Evolutionary conservation across 1,284 basidiomycete species (phyloP), one percentile per base, ranked within the genome.

Genomic region (Marasmius sp.): DNA sequence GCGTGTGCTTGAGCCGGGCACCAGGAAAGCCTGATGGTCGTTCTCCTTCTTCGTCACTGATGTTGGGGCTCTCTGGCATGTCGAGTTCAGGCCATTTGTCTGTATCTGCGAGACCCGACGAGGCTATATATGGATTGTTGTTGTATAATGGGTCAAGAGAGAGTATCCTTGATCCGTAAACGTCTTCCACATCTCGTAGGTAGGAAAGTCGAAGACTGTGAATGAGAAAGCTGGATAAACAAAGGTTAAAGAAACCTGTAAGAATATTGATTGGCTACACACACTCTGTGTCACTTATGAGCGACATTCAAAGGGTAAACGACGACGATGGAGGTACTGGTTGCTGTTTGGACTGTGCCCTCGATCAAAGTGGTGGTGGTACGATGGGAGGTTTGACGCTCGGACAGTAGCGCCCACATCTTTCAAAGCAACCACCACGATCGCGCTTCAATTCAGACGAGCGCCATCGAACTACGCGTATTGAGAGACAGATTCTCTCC

Each of bases 131-230:
- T 0, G 92, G 88, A 69, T 95, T 95, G 9, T 85, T 77, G 12
- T 83, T 78, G 74, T 92, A 92, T 0, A 85, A 81, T 0, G 86
- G 85, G 70, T 86, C 87, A 57, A 97, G 81, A 1, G 92, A 86
- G 68, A 97, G 89, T 69, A 96, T 82, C 43, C 91, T 85, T 5
- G 86, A 80, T 7, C 91, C 93, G 70, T 93, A 90, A 0, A 89
- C 88, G 72, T 95, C 95, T 63, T 94, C 90, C 45, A 94, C 87
- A 67, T 91, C 87, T 62, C 94, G 89, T n/a, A 97, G 81, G 70
- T 96, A 94, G 18, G 90, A 88, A 36, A 97, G 79, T 3, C 94
- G 89, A 11, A 97, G 81, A 66, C 84, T 86, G 71, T 97, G 95
- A 7, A 96, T 90, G 50, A 95, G 82, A 73, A 90, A 95, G 66